Conservation (phyloP, 768 basidiomycete species). For the Mycena galopus region DNA sequence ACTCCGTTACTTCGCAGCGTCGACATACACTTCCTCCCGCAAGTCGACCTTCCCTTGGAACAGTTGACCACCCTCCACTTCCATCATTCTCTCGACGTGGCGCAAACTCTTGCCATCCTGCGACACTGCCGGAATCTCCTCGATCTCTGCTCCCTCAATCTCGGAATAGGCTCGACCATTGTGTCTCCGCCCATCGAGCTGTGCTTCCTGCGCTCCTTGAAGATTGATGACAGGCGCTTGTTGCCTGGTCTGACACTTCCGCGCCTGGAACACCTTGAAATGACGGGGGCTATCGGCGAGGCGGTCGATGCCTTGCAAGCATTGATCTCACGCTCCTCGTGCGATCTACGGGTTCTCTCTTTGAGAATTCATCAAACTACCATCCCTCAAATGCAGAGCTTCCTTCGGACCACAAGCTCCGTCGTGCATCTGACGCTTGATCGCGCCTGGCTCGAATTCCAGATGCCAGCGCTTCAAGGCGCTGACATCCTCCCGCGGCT, state of each 20-base stretch:
- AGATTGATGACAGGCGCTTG: not conserved
- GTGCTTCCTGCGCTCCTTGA: not conserved
- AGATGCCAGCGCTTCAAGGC: not conserved
- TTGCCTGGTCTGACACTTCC: not conserved
- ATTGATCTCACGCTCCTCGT: not conserved
- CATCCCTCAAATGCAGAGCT: not conserved
- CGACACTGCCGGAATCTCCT: not conserved
- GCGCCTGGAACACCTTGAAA: not conserved
- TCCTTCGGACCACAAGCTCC: not conserved
- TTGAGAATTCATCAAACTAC: not conserved
- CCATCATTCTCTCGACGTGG: not conserved
- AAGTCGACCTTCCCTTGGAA: not conserved
- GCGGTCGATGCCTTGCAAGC: not conserved
- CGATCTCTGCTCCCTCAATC: not conserved
- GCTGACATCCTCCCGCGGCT: not conserved
- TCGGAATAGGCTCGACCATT: not conserved
- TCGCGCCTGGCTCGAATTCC: not conserved
- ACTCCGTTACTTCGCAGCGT: not conserved
- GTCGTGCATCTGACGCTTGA: not conserved
- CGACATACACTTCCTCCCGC: not conserved
- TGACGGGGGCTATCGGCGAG: not conserved
- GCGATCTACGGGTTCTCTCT: not conserved
- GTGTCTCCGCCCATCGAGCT: not conserved
- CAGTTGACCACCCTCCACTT: not conserved
- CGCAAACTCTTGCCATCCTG: not conserved